Conservation (phyloP, 75 land plant species). For the Larix kaempferi region DNA sequence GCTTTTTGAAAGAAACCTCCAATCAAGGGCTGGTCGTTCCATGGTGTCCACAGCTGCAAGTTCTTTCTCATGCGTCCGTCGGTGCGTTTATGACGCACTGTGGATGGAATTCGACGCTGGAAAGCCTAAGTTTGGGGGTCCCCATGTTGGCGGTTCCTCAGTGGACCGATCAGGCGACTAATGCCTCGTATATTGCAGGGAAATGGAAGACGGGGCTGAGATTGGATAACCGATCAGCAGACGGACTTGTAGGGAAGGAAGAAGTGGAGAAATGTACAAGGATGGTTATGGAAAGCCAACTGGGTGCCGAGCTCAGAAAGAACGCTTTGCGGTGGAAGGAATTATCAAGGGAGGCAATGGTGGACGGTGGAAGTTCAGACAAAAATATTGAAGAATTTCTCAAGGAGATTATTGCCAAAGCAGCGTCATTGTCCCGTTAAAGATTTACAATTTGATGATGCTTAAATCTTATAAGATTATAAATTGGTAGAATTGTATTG, state of each 20-base stretch:
- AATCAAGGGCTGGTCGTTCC: constrained; percentile 15
- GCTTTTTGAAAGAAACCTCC: constrained; percentile 5
- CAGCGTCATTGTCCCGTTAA: not conserved
- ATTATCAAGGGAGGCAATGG: constrained; percentile 23
- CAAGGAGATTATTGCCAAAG: not conserved
- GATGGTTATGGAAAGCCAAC: constrained; percentile 25
- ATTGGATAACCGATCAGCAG: constrained; percentile 7
- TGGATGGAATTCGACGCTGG: constrained; percentile 24
- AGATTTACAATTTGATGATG: too few relatives aligned
- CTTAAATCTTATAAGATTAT: too few relatives aligned
- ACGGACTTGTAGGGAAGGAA: constrained; percentile 20
- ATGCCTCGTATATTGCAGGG: constrained; percentile 19
- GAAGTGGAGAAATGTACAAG: constrained; percentile 23
- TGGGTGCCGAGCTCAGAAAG: constrained; percentile 18
- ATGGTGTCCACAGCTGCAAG: constrained; percentile 22
- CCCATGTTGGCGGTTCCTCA: constrained; percentile 17
- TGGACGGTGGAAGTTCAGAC: constrained; percentile 37
- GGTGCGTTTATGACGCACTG: constrained; percentile 20
- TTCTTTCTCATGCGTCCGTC: constrained; percentile 12
- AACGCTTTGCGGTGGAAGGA: constrained; percentile 24
- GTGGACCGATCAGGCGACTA: constrained; percentile 22
- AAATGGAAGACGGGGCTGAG: constrained; percentile 24
- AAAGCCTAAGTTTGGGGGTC: constrained; percentile 12
- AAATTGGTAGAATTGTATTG: too few relatives aligned
- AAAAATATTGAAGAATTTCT: constrained; percentile 25